A percentile compares a stretch with the other conserved stretches of the same genome.
Conservation (phyloP, 2,329 filamentous ascomycete species). For the Colletotrichum eleusines region DNA sequence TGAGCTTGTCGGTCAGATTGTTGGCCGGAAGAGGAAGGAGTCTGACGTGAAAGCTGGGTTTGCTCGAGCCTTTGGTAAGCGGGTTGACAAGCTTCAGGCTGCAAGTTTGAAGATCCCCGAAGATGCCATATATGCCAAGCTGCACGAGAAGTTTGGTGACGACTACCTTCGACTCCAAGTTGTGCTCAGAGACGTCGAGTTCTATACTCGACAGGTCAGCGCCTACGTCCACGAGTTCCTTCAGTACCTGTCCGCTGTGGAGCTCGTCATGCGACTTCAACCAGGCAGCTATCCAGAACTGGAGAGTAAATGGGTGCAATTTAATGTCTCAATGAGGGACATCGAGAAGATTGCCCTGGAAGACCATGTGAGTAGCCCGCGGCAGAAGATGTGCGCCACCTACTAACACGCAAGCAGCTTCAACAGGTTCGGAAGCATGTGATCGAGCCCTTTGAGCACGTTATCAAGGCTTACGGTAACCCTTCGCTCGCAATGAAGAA, state of each 20-base stretch:
- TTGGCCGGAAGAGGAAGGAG: conserved; percentile 86
- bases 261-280: conserved; percentile 80
- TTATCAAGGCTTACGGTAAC: conserved; percentile 84
- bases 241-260: conserved; percentile 83
- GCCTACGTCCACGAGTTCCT: conserved; percentile 86
- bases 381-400: background rate
- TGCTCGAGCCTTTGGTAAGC: conserved; percentile 89
- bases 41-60: conserved; percentile 88
- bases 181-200: conserved; percentile 92
- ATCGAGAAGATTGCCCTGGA: conserved; percentile 85
- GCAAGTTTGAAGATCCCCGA: conserved; percentile 72
- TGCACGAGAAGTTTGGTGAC: conserved; percentile 89
- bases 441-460: conserved; percentile 83
- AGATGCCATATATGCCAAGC: conserved; percentile 82
- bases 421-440: conserved; percentile 81
- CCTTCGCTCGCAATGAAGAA: conserved; percentile 94
- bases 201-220: conserved; percentile 85
- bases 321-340: conserved; percentile 88
- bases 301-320: conserved; percentile 94
- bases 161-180: conserved; percentile 94
- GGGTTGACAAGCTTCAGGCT: conserved; percentile 85
- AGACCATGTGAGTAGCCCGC: conserved; percentile 75
- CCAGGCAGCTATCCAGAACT: conserved; percentile 83
- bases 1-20: conserved; percentile 90
- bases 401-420: conserved; percentile 54